A percentile compares a stretch with the other conserved stretches of the same genome.
phyloP scores from a whole-genome alignment of 805 yeast species.

The Blastobotrys robertii region DNA sequence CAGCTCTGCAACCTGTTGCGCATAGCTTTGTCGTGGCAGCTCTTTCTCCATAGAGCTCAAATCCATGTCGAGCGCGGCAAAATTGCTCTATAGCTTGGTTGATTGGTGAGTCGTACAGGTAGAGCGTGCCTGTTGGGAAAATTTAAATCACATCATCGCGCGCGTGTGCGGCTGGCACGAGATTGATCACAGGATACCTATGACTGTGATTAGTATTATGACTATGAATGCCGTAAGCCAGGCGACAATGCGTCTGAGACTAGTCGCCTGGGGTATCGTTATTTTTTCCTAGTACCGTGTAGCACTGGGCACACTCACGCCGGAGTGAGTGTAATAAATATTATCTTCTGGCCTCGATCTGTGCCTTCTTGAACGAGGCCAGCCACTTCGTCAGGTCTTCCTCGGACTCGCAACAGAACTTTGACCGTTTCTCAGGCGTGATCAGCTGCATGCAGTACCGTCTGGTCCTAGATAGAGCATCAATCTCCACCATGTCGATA shows the following conservation, averaged over 20 bases:
- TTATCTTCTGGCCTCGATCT: no score
- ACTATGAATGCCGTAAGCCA: no score
- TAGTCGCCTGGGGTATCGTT: no score
- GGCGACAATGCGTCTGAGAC: no score
- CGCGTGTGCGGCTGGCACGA: no score
- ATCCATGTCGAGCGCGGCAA: constrained; percentile 8
- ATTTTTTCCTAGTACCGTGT: no score
- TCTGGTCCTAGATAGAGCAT: constrained; percentile 36
- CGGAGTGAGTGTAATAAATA: no score
- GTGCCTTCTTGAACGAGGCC: constrained; percentile 29
- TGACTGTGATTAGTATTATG: no score
- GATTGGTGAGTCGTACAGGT: not conserved
- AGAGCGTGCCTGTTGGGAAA: not conserved
- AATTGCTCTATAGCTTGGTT: not conserved
- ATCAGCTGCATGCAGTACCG: constrained; percentile 39
- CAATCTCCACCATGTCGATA: constrained; percentile 37
- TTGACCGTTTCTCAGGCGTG: constrained; percentile 35
- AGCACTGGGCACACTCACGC: no score
- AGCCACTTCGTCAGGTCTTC: constrained; percentile 42
- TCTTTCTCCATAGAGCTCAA: constrained; percentile 14
- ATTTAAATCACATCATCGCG: not conserved
- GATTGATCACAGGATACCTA: no score
- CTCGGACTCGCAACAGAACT: constrained; percentile 37
- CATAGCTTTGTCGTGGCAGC: constrained; percentile 12
- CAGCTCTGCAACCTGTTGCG: constrained; percentile 14